These are phyloP conservation scores for Pseudomicrostroma phylloplanum DNA, from an alignment of 1,284 basidiomycete genomes.

Conservation along the genomic window DNA sequence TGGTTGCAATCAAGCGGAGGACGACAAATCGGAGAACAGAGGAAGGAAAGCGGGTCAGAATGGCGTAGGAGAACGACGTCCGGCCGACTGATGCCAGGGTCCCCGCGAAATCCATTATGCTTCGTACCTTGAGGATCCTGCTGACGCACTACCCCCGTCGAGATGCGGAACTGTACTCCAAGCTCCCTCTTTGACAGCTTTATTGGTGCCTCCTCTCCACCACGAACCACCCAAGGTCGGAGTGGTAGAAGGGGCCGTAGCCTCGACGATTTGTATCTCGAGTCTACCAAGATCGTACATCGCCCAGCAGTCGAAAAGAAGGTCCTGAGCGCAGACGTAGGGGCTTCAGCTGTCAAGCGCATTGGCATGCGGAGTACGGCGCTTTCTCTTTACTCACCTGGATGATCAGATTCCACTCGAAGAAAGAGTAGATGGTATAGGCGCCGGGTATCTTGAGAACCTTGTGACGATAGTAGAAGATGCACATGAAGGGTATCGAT, in stretches of 20 bases:
- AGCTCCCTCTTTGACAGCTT: slow-evolving; percentile 30
- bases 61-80: no score
- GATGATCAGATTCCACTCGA: slow-evolving; percentile 46
- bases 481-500: slow-evolving; percentile 43
- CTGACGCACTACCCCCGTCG: neutral
- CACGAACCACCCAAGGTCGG: slow-evolving; percentile 25
- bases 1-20: no score
- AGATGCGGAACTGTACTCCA: slow-evolving; percentile 24
- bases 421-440: slow-evolving; percentile 41
- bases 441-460: slow-evolving; percentile 37
- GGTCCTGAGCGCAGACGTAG: slow-evolving; percentile 24
- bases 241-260: slow-evolving; percentile 9
- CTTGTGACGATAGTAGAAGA: slow-evolving; percentile 42
- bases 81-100: no score
- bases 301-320: slow-evolving; percentile 41
- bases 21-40: no score
- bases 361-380: neutral
- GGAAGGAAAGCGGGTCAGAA: no score
- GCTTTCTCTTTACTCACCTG: slow-evolving; percentile 26
- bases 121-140: neutral
- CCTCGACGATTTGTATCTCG: slow-evolving; percentile 34
- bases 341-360: neutral
- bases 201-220: slow-evolving; percentile 26
- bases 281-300: slow-evolving; percentile 36
- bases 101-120: no score